Base-by-base conservation (phyloP, 805 yeast species). In the Saturnispora sekii region DNA sequence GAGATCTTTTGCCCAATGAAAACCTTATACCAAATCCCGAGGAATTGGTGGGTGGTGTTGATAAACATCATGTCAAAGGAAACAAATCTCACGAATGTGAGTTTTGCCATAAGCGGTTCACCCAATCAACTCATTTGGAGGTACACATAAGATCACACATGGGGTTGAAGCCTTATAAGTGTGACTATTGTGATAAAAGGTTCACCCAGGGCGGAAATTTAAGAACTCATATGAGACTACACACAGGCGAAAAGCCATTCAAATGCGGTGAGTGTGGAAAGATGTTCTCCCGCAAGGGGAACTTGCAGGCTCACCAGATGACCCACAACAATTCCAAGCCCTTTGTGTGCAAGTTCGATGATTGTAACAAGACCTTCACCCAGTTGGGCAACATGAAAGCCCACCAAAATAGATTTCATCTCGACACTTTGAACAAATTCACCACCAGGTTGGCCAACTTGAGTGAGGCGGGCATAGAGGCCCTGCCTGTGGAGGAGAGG, bases 321-420 rank as follows among this genome's bases (percentile, higher is more conserved):
- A 87, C 95, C 0, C 97, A 88, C 64, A 80, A 79, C 46, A 79
- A 84, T 54, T 67, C 76, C 46, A 80, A 84, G 56, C 96, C 95
- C 6, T 85, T 70, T 58, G 74, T 75, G 46, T 89, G 97, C 65
- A 77, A 76, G 54, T 70, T 89, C 48, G 96, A 87, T 61, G 70
- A 73, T 47, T 89, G 97, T 65, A 79, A 76, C 52, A 88, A 87
- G 65, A 73, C 82, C 4, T 89, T 89, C 57, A 84, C 96, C 1
- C 97, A 89, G 66, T 69, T 89, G 54, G 97, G 97, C 3, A 89
- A 89, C 58, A 72, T 89, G 69, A 89, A 90, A 63, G 84, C 95
- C 1, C 97, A 90, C 62, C 97, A 89, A 59, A 90, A 89, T 63
- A 72, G 89, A 54, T 87, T 88, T 58, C 97, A 88, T 62, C 63